Conservation (phyloP, 139 green algal genomes). For the Edaphochlamys debaryana region DNA sequence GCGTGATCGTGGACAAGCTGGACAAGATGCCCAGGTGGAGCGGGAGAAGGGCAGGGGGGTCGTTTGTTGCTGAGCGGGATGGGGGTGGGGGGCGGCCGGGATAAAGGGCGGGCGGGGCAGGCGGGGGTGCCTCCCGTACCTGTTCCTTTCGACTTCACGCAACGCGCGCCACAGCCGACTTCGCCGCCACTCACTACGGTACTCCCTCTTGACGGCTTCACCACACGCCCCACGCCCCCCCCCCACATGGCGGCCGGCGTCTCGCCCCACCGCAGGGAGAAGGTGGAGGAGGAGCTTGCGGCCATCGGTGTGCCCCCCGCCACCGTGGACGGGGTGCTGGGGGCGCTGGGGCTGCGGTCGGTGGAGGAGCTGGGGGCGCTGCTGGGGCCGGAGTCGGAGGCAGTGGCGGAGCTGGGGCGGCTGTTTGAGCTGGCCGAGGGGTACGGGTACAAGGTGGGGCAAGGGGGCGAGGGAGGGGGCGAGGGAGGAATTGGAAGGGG, state of each 20-base stretch:
- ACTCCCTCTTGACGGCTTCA: no score
- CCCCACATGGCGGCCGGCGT: no score
- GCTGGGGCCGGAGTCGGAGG: conserved; percentile 62
- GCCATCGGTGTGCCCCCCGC: conserved; percentile 64
- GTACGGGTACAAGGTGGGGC: conserved; percentile 70
- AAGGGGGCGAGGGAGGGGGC: background rate
- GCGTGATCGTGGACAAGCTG: conserved; percentile 96
- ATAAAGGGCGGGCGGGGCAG: no score
- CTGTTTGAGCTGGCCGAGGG: conserved; percentile 89
- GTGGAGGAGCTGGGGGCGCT: conserved; percentile 72
- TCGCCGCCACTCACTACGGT: no score
- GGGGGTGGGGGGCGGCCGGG: no score
- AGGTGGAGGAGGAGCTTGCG: conserved; percentile 83
- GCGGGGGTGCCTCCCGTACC: no score
- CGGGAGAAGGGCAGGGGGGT: no score
- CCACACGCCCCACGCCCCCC: no score
- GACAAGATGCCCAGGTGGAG: conserved; percentile 82
- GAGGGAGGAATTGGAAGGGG: no score
- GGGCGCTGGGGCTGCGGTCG: conserved; percentile 61
- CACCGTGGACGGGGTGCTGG: conserved; percentile 76
- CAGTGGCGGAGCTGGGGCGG: conserved; percentile 80
- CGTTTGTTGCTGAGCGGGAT: no score
- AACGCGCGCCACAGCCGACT: no score
- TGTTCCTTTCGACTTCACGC: no score
- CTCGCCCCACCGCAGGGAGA: conserved; percentile 41